A percentile compares a stretch with the other conserved stretches of the same genome.
Evolutionary conservation across 2,329 filamentous ascomycete species (phyloP).

Genomic region (Akanthomyces uredinophilus): DNA sequence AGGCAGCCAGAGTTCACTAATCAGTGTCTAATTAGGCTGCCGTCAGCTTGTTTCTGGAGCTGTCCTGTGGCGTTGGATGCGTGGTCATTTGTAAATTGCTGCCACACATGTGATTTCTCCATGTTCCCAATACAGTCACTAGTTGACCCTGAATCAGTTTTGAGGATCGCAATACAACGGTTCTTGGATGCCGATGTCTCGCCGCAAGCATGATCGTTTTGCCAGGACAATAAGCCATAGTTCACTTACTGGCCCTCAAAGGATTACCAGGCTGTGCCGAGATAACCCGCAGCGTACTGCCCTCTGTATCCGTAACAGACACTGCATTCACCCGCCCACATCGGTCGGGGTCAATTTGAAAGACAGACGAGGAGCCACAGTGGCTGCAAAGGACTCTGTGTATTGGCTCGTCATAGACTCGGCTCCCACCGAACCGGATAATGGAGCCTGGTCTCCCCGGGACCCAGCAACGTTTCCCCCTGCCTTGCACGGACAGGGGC

Average conservation of each 20-base stretch:
- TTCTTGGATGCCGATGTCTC: slow-evolving; percentile 1
- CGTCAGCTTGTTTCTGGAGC: not conserved
- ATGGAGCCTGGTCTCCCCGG: slow-evolving; percentile 8
- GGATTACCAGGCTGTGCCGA: no score
- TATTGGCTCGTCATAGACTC: slow-evolving; percentile 4
- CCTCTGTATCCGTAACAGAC: not conserved
- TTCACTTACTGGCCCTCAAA: not conserved
- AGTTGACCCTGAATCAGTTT: slow-evolving; percentile 1
- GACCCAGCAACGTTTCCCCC: slow-evolving; percentile 4
- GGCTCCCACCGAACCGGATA: slow-evolving; percentile 12
- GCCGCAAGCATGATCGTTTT: not conserved
- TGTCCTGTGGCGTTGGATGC: not conserved
- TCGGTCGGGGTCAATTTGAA: not conserved
- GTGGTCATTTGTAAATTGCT: not conserved
- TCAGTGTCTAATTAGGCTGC: not conserved
- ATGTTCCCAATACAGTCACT: not conserved
- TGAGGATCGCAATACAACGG: not conserved
- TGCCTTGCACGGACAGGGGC: not conserved
- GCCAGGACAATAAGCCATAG: not conserved
- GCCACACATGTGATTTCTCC: not conserved
- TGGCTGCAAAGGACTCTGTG: not conserved
- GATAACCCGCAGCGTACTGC: not conserved
- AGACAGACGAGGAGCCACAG: not conserved
- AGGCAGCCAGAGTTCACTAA: not conserved
- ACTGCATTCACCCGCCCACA: not conserved